Evolutionary conservation across 2,329 filamentous ascomycete species (phyloP).

Genomic region (Teratosphaeria gauchensis): DNA sequence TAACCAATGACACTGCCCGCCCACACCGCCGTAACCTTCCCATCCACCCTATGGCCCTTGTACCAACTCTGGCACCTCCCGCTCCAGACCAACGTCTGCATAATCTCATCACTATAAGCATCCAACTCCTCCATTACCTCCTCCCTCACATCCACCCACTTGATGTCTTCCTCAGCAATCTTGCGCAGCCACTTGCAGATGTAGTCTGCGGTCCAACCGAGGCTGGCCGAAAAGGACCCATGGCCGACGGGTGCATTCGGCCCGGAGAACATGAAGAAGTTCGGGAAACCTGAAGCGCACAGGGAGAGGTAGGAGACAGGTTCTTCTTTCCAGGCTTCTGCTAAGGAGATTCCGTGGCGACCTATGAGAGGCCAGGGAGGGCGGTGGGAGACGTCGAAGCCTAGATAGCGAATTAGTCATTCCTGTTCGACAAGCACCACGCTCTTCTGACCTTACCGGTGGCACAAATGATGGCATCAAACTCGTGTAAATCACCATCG

Average conservation of each 20-base stretch:
- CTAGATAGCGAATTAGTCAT: too few relatives aligned
- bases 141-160: constrained; percentile 15
- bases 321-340: constrained; percentile 19
- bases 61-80: constrained; percentile 24
- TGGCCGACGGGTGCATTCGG: constrained; percentile 14
- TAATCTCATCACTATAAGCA: constrained; percentile 22
- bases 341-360: constrained; percentile 25
- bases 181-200: constrained; percentile 24
- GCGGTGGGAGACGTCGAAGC: constrained; percentile 29
- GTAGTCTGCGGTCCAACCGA: constrained; percentile 17
- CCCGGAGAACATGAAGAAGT: constrained; percentile 19
- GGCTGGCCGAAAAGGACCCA: constrained; percentile 12
- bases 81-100: constrained; percentile 23
- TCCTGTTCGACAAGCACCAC: too few relatives aligned
- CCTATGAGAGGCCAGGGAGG: constrained; percentile 28
- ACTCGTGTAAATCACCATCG: constrained; percentile 27
- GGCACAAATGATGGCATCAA: constrained; percentile 40
- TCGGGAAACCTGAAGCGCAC: constrained; percentile 13
- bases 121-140: constrained; percentile 22
- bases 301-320: constrained; percentile 12
- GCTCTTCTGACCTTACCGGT: constrained; percentile 13
- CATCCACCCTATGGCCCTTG: constrained; percentile 21
- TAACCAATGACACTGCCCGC: constrained; percentile 16
- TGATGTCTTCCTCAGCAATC: constrained; percentile 22
- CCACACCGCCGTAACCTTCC: constrained; percentile 24